Evolutionary conservation across 2,329 filamentous ascomycete species (phyloP).

Genomic region (Apiospora sp.): DNA sequence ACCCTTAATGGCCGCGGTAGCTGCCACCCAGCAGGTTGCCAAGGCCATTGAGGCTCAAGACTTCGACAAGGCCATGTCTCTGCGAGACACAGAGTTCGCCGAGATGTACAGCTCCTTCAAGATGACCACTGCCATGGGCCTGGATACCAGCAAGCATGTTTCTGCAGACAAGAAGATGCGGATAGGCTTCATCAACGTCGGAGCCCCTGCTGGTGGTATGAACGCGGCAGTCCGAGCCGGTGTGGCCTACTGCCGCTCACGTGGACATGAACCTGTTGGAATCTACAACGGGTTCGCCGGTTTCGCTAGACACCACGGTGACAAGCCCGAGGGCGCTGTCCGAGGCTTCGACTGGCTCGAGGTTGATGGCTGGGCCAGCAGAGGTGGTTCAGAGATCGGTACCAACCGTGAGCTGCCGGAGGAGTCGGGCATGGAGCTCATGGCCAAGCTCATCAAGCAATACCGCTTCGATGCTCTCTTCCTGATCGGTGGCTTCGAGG

Average conservation of each 20-base stretch:
- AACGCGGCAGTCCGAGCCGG: constrained; percentile 94
- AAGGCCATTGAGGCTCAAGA: constrained; percentile 84
- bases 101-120: constrained; percentile 92
- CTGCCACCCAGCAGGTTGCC: constrained; percentile 84
- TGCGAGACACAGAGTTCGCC: constrained; percentile 91
- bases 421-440: constrained; percentile 82
- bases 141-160: constrained; percentile 70
- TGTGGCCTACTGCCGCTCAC: constrained; percentile 88
- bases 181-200: constrained; percentile 96
- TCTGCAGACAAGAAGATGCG: constrained; percentile 84
- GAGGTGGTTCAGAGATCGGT: constrained; percentile 96
- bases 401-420: constrained; percentile 93
- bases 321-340: constrained; percentile 82
- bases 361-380: constrained; percentile 93
- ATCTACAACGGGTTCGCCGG: constrained; percentile 98
- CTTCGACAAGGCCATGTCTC: constrained; percentile 85
- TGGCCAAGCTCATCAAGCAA: constrained; percentile 82
- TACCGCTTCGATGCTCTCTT: constrained; percentile 93
- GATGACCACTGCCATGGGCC: constrained; percentile 85
- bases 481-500: constrained; percentile 94
- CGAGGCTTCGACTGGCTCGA: constrained; percentile 91
- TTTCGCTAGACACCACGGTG: constrained; percentile 87
- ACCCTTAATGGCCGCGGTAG: constrained; percentile 87
- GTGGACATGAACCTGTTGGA: constrained; percentile 91
- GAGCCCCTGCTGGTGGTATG: constrained; percentile 96